Percentiles rank a stretch among this genome's conserved stretches.
These are phyloP conservation scores for Hanseniaspora meyeri DNA, from an alignment of 805 yeast species.

Conservation along the genomic window DNA sequence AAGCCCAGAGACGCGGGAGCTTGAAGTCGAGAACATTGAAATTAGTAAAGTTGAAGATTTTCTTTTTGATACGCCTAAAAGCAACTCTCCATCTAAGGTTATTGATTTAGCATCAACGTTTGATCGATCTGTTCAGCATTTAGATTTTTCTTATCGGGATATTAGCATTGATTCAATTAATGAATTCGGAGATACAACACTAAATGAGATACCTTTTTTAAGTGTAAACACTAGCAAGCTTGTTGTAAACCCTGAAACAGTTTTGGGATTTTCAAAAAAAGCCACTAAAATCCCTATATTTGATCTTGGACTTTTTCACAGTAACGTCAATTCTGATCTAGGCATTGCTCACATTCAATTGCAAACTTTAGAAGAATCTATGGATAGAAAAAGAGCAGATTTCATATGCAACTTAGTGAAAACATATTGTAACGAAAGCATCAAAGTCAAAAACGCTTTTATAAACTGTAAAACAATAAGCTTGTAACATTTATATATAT, in stretches of 20 bases:
- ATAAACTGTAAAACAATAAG: slow-evolving; percentile 4
- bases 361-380: slow-evolving; percentile 18
- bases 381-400: not conserved
- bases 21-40: not conserved
- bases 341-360: not conserved
- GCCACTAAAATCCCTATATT: not conserved
- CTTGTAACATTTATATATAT: not conserved
- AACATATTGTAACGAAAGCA: not conserved
- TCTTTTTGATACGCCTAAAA: not conserved
- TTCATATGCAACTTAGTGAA: slow-evolving; percentile 1
- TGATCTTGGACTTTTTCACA: not conserved
- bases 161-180: not conserved
- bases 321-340: not conserved
- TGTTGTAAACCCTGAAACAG: not conserved
- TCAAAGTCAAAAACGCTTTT: slow-evolving; percentile 3
- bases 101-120: not conserved
- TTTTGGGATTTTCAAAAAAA: not conserved
- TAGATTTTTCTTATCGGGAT: not conserved
- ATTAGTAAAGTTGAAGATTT: not conserved
- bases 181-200: not conserved
- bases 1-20: no score
- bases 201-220: not conserved
- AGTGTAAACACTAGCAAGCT: not conserved
- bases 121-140: not conserved
- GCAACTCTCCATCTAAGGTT: not conserved